Percentiles rank a stretch among this genome's conserved stretches.
Conservation (phyloP, 495 filamentous ascomycete species). For the Mytilinidion resinicola region DNA sequence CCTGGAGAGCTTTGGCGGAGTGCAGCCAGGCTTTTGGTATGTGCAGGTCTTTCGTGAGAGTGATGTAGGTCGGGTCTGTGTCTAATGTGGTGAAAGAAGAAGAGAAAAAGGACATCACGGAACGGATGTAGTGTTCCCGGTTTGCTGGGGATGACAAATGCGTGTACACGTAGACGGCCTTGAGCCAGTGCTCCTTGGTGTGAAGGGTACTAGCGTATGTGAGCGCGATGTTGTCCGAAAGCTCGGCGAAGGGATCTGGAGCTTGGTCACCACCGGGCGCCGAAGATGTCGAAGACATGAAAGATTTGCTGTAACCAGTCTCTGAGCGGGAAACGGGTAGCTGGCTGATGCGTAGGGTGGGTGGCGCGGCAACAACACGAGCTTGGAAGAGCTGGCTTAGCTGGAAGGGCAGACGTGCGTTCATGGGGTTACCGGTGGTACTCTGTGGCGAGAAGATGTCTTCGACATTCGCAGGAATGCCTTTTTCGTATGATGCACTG, state of each 20-base stretch:
- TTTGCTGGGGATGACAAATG: constrained; percentile 61
- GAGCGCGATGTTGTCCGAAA: constrained; percentile 57
- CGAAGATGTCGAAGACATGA: constrained; percentile 14
- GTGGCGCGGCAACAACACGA: constrained; percentile 29
- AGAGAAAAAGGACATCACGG: constrained; percentile 53
- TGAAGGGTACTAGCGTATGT: constrained; percentile 70
- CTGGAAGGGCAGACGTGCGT: constrained; percentile 76
- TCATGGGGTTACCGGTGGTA: constrained; percentile 58
- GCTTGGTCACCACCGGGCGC: constrained; percentile 13
- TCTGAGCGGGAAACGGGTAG: constrained; percentile 14
- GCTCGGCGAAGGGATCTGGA: constrained; percentile 31
- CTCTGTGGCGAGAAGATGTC: constrained; percentile 51
- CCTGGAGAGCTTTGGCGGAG: constrained; percentile 79
- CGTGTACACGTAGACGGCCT: constrained; percentile 66
- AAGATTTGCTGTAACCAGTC: not conserved
- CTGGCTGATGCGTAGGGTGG: constrained; percentile 6
- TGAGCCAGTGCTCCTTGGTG: constrained; percentile 58
- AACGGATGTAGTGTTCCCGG: constrained; percentile 60
- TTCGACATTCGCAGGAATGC: constrained; percentile 48
- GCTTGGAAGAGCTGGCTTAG: constrained; percentile 51
- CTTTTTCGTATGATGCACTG: constrained; percentile 44
- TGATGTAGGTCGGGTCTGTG: constrained; percentile 45
- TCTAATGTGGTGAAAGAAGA: constrained; percentile 45
- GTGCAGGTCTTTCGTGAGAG: constrained; percentile 53
- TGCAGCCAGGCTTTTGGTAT: constrained; percentile 75